Conservation (phyloP, 2,329 filamentous ascomycete species). For the Phoma sp. region DNA sequence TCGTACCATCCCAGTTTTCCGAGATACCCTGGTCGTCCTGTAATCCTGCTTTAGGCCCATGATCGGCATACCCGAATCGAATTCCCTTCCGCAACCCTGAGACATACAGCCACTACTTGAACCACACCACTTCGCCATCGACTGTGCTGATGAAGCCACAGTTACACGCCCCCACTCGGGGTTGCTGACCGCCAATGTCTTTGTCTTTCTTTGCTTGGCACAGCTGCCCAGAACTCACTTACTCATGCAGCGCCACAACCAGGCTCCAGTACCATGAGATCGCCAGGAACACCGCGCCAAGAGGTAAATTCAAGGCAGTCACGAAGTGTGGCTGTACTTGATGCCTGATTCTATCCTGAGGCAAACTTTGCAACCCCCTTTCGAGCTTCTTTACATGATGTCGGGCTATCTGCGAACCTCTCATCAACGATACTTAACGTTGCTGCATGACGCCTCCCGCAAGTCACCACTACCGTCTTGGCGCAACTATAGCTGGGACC, state of each 20-base stretch:
- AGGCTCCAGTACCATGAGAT: conserved; percentile 1
- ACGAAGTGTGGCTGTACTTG: conserved; percentile 6
- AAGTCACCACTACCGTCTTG: neutral
- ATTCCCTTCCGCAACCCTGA: neutral
- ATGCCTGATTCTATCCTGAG: neutral
- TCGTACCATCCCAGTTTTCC: neutral
- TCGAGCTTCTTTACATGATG: no score
- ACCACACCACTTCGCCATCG: conserved; percentile 3
- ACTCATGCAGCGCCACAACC: neutral
- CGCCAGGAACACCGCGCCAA: conserved; percentile 13
- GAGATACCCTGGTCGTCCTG: neutral
- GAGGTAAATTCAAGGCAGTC: conserved; percentile 3
- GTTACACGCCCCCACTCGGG: neutral
- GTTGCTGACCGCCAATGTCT: neutral
- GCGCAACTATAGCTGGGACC: neutral
- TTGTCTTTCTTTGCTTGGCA: conserved; percentile 2
- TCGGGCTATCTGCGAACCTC: neutral
- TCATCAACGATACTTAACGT: neutral
- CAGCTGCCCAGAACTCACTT: neutral
- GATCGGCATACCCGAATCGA: conserved; percentile 12
- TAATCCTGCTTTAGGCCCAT: conserved; percentile 1
- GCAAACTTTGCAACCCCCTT: neutral
- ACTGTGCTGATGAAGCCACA: neutral
- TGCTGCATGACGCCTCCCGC: conserved; percentile 3
- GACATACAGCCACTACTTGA: neutral